These are phyloP conservation scores for Schizosaccharomyces osmophilus DNA, from an alignment of 805 yeast genomes.

Conservation along the genomic window DNA sequence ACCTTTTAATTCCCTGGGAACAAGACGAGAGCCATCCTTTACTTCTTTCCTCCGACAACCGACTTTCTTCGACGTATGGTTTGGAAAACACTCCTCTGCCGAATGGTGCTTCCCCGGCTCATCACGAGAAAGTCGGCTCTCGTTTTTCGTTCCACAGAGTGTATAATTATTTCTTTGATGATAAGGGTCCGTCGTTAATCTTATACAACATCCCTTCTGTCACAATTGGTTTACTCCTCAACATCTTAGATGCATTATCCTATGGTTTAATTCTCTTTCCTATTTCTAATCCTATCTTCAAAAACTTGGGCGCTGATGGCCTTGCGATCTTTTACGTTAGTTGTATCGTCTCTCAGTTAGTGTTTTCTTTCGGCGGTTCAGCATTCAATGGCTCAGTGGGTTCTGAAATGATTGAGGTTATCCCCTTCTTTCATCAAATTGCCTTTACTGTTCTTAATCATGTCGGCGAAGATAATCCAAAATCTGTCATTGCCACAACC, in stretches of 20 bases:
- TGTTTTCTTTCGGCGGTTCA: conserved; percentile 75
- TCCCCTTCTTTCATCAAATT: conserved; percentile 93
- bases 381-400: conserved; percentile 81
- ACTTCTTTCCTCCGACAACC: no score
- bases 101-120: not conserved
- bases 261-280: conserved; percentile 98
- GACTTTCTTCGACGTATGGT: no score
- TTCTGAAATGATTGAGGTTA: conserved; percentile 96
- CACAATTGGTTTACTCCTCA: conserved; percentile 56
- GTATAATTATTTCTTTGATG: not conserved
- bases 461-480: conserved; percentile 24
- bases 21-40: not conserved
- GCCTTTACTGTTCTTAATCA: conserved; percentile 41
- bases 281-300: conserved; percentile 51
- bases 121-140: not conserved
- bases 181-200: not conserved
- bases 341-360: conserved; percentile 69
- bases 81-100: no score
- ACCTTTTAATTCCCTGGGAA: not conserved
- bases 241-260: conserved; percentile 76
- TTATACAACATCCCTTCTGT: conserved; percentile 41
- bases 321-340: conserved; percentile 83
- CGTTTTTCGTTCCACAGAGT: not conserved
- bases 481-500: conserved; percentile 54
- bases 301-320: conserved; percentile 66